Base-by-base conservation (phyloP, 352 stramenopile species). In the Globisporangium camurandrum region DNA sequence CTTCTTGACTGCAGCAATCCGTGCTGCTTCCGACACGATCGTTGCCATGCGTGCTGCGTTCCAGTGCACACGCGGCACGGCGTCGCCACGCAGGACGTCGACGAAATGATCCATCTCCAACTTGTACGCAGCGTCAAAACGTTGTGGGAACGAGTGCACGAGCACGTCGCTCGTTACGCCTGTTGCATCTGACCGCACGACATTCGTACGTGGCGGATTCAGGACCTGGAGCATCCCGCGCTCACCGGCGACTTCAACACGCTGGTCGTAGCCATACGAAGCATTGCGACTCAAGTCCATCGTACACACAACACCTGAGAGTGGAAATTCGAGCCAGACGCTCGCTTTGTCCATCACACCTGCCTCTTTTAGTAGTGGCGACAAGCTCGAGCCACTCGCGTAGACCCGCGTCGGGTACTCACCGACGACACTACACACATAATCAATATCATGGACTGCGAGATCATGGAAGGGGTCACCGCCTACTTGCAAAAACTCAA, bases 391-490 rank as follows among this genome's bases (percentile, higher is more conserved):
- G 17, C 86, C 88, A 34, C 69, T 72, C 17, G 84, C 88, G 59
- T 91, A 95, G 8, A 97, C 88, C 36, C 73, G 85, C 12, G 62
- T 69, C 1, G 77, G 75, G 56, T 88, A 88, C 41, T 92, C 80
- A 23, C 79, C 60, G 11, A 96, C 63, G 10, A 91, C 56, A 27
- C 69, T 70, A 46, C 84, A 84, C 36, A 97, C 86, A 40, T 82
- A 97, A 73, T 97, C 90, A 37, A 97, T 87, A 64, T 97, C 90
- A 62, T 97, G 90, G 17, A 94, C 77, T 2, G 74, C 80, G 28
- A 96, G 66, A 65, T 97, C 90, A 61, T 90, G 84, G 58, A 96
- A 96, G 43, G 91, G 91, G 59, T 97, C 84, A 39, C 87, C 90
- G 3, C 78, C 67, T 24, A 70, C 73, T 50, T 95, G 77, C 30